Base-by-base conservation (phyloP, 768 basidiomycete species). In the Leccinellum rugosiceps region DNA sequence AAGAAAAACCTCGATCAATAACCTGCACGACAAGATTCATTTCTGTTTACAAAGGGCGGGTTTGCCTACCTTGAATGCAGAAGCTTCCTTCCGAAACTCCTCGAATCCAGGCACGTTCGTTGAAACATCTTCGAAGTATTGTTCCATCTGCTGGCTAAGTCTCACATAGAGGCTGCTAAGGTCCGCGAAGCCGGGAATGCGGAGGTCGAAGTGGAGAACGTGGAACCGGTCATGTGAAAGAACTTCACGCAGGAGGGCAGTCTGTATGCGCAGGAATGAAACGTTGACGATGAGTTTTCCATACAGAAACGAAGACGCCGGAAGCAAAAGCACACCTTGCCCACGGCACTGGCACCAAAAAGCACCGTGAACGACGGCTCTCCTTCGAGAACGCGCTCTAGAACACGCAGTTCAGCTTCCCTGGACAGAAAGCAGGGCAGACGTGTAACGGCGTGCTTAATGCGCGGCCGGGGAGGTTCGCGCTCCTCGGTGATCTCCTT, bases 131-230 rank as follows among this genome's bases (percentile, higher is more conserved):
- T 85, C 84, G 58, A 92, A 93, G 66, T 86, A 93, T 31, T 82
- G 81, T 62, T 92, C 88, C 84, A 92, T 89, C 68, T 91, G 90
- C 44, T 83, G 81, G 61, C 87, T 87, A 10, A 94, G 77, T 53
- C 88, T 87, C 69, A 77, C 80, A 65, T 93, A 92, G 32, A 93
- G 76, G 63, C 90, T 92, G 1, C 82, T 74, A 11, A 93, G 76
- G 65, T 92, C 91, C 3, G 90, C 89, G 64, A 93, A 93, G 0
- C 90, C 90, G 3, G 91, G 83, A 50, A 92, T 90, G 5, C 90
- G 84, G 44, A 94, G 77, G 70, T 93, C 90, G 62, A 93, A 90
- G 65, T 91, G 87, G 49, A 92, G 79, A 53, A 92, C 88, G 72
- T 91, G 88, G 66, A 87, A 93, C 50, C 75, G 76, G 10, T 84